A percentile compares a stretch with the other conserved stretches of the same genome.
phyloP scores from a whole-genome alignment of 768 basidiomycete species.

The Fomitopsis serialis region DNA sequence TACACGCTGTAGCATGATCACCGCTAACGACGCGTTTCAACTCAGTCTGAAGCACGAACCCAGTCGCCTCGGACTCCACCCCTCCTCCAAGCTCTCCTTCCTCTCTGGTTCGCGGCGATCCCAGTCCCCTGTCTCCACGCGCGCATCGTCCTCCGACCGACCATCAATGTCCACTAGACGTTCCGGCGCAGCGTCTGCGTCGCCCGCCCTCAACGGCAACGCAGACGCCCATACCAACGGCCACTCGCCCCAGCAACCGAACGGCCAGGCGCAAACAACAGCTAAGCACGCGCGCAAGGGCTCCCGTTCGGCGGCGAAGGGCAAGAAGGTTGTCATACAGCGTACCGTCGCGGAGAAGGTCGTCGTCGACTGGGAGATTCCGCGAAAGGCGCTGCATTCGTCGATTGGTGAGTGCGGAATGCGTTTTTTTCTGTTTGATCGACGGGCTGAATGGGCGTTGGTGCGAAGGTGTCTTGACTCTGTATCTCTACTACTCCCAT shows the following conservation, averaged over 20 bases:
- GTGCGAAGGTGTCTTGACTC: slow-evolving; percentile 52
- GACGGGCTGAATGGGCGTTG: neutral
- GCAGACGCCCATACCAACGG: neutral
- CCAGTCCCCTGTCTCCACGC: slow-evolving; percentile 6
- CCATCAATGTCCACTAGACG: slow-evolving; percentile 6
- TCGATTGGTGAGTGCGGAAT: slow-evolving; percentile 73
- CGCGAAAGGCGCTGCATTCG: slow-evolving; percentile 81
- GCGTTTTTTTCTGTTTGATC: neutral
- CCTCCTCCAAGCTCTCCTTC: slow-evolving; percentile 18
- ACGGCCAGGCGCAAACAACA: neutral
- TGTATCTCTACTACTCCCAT: slow-evolving; percentile 49
- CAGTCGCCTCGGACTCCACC: slow-evolving; percentile 13
- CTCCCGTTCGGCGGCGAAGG: neutral
- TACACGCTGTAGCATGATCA: neutral
- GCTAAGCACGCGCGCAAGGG: neutral
- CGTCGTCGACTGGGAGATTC: slow-evolving; percentile 80
- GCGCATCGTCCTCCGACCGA: slow-evolving; percentile 1
- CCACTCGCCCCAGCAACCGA: neutral
- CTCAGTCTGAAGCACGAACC: slow-evolving; percentile 16
- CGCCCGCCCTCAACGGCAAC: neutral
- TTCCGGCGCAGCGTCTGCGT: neutral
- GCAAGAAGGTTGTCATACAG: neutral
- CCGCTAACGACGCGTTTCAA: slow-evolving; percentile 21
- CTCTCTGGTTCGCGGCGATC: slow-evolving; percentile 12
- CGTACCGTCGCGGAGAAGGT: neutral